Evolutionary conservation across 139 green algal species (phyloP).

Genomic region (Picochlorum sp.): DNA sequence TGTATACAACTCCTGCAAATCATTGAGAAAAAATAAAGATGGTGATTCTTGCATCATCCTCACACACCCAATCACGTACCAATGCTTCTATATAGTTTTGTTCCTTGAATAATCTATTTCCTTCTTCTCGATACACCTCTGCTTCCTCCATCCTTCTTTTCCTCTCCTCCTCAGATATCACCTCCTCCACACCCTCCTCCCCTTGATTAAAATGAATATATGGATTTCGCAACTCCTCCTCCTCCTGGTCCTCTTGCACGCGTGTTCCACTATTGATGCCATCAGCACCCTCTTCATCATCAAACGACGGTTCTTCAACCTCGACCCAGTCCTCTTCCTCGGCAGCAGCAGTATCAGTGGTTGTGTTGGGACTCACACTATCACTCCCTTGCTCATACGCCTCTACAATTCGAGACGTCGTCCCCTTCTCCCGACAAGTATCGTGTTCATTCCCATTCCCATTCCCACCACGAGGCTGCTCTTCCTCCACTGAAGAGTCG

Average conservation of each 20-base stretch:
- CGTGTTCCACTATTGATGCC: no score
- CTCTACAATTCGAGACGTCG: no score
- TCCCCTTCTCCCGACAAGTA: no score
- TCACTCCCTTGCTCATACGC: background rate
- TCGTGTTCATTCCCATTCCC: no score
- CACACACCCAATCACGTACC: background rate
- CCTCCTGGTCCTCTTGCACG: background rate
- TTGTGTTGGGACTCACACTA: background rate
- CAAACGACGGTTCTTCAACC: background rate
- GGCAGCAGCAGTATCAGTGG: no score
- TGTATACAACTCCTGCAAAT: slow-evolving; percentile 29
- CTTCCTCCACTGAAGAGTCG: no score
- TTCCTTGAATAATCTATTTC: slow-evolving; percentile 32
- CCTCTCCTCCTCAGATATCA: background rate
- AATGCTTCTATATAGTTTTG: slow-evolving; percentile 29
- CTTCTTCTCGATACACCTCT: slow-evolving; percentile 28
- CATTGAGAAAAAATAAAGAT: background rate
- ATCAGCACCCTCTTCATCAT: background rate
- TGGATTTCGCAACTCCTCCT: background rate
- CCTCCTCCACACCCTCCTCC: background rate
- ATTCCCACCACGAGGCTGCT: no score
- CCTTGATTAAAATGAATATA: background rate
- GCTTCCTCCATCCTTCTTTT: background rate
- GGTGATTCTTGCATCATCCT: background rate
- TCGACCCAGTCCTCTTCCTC: background rate